These are phyloP conservation scores for Solanum clarkiae DNA, from an alignment of 257 asterid genomes.

Conservation along the genomic window DNA sequence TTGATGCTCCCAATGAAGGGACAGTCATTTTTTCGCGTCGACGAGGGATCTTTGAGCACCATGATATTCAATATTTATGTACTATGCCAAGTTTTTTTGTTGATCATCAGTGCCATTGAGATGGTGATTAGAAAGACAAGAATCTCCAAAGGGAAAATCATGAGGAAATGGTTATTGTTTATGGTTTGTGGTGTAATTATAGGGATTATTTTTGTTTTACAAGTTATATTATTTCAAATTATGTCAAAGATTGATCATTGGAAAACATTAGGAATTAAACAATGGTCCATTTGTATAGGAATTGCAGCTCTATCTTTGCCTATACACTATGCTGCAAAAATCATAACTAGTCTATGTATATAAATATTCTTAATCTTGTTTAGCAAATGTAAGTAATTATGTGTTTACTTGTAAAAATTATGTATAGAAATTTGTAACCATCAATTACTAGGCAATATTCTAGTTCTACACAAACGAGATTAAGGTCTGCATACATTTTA, in stretches of 20 bases:
- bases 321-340: conserved; percentile 10
- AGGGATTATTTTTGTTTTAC: conserved; percentile 1
- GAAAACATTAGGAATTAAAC: conserved; percentile 4
- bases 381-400: neutral
- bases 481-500: neutral
- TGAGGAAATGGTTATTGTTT: neutral
- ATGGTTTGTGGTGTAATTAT: neutral
- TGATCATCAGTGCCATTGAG: conserved; percentile 16
- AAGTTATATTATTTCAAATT: conserved; percentile 7
- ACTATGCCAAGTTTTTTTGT: conserved; percentile 21
- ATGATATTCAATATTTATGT: conserved; percentile 20
- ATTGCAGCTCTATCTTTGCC: conserved; percentile 20
- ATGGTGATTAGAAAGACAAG: neutral
- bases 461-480: fast-evolving
- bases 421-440: neutral
- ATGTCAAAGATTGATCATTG: conserved; percentile 11
- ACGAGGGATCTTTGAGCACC: conserved; percentile 1
- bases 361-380: neutral
- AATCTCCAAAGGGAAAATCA: neutral
- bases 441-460: neutral
- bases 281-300: conserved; percentile 23
- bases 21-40: neutral
- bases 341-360: neutral
- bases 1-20: conserved; percentile 15
- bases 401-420: neutral